Conservation (phyloP, 164 flowering plant species). For the Vitis cinerea region DNA sequence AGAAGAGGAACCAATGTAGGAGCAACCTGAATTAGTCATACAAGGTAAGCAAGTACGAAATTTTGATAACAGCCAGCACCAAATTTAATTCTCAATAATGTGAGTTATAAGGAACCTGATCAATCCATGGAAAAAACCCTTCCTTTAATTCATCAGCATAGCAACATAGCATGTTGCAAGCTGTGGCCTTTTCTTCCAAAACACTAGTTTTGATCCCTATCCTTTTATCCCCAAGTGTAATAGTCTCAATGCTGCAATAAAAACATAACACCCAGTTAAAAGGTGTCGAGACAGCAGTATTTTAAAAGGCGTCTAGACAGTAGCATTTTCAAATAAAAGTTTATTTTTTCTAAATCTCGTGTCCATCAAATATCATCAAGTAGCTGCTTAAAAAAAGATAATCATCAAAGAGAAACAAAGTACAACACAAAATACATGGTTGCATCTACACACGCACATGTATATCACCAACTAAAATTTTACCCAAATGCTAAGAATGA, state of each 20-base stretch:
- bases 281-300: no score
- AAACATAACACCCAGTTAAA: not conserved
- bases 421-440: no score
- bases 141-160: slow-evolving; percentile 83
- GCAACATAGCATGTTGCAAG: slow-evolving; percentile 82
- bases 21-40: slow-evolving; percentile 48
- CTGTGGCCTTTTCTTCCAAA: slow-evolving; percentile 78
- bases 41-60: not conserved
- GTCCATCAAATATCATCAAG: no score
- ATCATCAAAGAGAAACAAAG: no score
- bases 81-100: not conserved
- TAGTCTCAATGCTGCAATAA: slow-evolving; percentile 64
- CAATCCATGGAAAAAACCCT: slow-evolving; percentile 83
- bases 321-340: no score
- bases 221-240: slow-evolving; percentile 75
- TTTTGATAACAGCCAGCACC: no score
- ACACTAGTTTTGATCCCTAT: slow-evolving; percentile 77
- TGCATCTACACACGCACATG: no score
- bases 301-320: no score
- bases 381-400: no score
- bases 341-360: no score
- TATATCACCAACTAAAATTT: no score
- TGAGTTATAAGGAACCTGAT: slow-evolving; percentile 45
- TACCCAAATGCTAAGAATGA: no score
- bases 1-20: slow-evolving; percentile 73